These are phyloP conservation scores for Xylariaceae sp. DNA, from an alignment of 2,329 filamentous ascomycete genomes.

Conservation along the genomic window DNA sequence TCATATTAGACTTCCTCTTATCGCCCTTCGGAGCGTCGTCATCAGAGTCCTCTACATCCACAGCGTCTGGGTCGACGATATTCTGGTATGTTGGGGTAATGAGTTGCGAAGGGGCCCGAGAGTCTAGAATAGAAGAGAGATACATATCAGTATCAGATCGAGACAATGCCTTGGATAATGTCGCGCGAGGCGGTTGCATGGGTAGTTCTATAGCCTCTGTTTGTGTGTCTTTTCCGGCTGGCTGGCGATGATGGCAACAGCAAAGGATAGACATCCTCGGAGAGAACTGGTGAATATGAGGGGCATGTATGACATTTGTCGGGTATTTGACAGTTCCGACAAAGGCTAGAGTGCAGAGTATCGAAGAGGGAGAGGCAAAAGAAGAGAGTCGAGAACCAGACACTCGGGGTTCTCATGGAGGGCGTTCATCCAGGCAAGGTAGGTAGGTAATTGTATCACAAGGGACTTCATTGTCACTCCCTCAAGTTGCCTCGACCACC, in stretches of 20 bases:
- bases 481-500: neutral
- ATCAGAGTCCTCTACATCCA: constrained; percentile 39
- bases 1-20: constrained; percentile 28
- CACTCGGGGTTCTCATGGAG: neutral
- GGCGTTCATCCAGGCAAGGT: neutral
- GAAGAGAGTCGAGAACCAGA: neutral
- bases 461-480: neutral
- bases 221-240: constrained; percentile 14
- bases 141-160: constrained; percentile 21
- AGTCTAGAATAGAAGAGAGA: constrained; percentile 18
- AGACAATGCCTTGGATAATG: constrained; percentile 20
- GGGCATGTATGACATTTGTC: neutral
- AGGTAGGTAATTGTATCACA: neutral
- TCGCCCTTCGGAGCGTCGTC: constrained; percentile 21
- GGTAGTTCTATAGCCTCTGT: constrained; percentile 21
- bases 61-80: constrained; percentile 29
- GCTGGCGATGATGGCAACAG: constrained; percentile 29
- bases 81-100: constrained; percentile 25
- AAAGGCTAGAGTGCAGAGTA: neutral
- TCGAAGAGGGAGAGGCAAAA: neutral
- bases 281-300: neutral
- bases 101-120: constrained; percentile 21
- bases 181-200: constrained; percentile 22
- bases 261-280: constrained; percentile 34
- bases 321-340: neutral